Evolutionary conservation across 2,329 filamentous ascomycete genomes (phyloP).

Genomic region (Microdochium nivale): DNA sequence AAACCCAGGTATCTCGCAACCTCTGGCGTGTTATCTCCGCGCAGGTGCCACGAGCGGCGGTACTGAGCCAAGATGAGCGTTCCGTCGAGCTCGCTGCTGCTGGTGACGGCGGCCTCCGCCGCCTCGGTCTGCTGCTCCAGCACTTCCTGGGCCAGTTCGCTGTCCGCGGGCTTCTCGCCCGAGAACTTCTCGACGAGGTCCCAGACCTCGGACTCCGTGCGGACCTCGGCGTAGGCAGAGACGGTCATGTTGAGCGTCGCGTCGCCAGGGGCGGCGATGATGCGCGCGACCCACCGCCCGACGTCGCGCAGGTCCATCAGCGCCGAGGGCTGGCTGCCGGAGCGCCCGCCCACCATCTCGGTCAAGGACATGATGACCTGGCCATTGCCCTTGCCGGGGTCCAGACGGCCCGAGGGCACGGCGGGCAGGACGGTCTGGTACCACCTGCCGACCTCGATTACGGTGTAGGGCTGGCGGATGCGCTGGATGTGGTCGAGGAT

Average conservation of each 20-base stretch:
- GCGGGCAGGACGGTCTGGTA: neutral
- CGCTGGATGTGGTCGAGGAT: neutral
- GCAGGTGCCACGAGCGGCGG: neutral
- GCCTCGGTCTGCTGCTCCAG: neutral
- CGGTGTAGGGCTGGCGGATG: constrained; percentile 1
- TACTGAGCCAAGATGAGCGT: neutral
- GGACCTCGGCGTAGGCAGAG: constrained; percentile 36
- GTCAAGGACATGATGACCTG: neutral
- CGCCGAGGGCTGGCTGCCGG: constrained; percentile 30
- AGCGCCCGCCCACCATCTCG: neutral
- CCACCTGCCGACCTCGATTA: constrained; percentile 3
- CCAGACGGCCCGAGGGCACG: neutral
- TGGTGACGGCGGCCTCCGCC: neutral
- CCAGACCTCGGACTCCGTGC: constrained; percentile 36
- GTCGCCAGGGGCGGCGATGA: constrained; percentile 34
- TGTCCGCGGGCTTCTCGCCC: constrained; percentile 35
- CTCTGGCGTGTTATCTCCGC: neutral
- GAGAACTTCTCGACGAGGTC: constrained; percentile 34
- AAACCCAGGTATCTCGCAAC: neutral
- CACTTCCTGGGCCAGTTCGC: constrained; percentile 19
- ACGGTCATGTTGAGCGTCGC: constrained; percentile 45
- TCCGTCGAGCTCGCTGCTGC: constrained; percentile 4
- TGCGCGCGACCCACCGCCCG: constrained; percentile 39
- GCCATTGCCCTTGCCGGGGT: neutral
- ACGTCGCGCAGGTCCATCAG: constrained; percentile 44